These are phyloP conservation scores for Oldenlandia corymbosa DNA, from an alignment of 257 asterid genomes.

Conservation along the genomic window DNA sequence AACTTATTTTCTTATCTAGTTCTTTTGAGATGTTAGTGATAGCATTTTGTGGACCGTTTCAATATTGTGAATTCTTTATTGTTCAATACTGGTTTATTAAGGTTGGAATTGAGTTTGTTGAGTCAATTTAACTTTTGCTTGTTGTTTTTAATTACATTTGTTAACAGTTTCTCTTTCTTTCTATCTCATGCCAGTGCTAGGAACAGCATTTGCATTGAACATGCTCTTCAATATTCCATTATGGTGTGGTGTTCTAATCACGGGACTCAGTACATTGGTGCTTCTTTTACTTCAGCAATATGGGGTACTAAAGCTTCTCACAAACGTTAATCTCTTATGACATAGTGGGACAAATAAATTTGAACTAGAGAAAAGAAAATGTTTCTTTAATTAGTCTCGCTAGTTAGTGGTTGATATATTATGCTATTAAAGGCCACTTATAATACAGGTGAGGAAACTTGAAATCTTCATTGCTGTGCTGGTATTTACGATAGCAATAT, in stretches of 20 bases:
- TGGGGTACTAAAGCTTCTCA: constrained; percentile 53
- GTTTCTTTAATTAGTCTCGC: too few relatives aligned
- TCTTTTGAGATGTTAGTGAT: neutral
- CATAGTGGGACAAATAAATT: neutral
- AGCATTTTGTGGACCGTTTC: neutral
- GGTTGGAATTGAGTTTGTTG: neutral
- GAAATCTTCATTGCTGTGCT: constrained; percentile 76
- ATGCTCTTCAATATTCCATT: constrained; percentile 88
- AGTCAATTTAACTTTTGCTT: neutral
- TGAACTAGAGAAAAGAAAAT: neutral
- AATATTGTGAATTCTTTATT: neutral
- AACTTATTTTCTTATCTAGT: neutral
- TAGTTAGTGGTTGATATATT: neutral
- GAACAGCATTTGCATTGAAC: constrained; percentile 95
- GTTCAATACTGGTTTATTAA: neutral
- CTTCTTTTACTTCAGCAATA: constrained; percentile 85
- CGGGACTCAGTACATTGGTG: constrained; percentile 84
- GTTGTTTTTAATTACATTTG: constrained; percentile 1
- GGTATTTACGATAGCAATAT: constrained; percentile 71
- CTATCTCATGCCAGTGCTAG: constrained; percentile 48
- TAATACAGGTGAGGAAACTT: constrained; percentile 79
- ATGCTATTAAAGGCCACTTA: constrained; percentile 7
- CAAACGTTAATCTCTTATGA: neutral
- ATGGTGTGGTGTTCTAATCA: constrained; percentile 92
- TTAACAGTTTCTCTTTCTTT: constrained; percentile 10